Evolutionary conservation across 345 rosid species (phyloP), one percentile per base, ranked within the genome.

Genomic region (Toxicodendron radicans): DNA sequence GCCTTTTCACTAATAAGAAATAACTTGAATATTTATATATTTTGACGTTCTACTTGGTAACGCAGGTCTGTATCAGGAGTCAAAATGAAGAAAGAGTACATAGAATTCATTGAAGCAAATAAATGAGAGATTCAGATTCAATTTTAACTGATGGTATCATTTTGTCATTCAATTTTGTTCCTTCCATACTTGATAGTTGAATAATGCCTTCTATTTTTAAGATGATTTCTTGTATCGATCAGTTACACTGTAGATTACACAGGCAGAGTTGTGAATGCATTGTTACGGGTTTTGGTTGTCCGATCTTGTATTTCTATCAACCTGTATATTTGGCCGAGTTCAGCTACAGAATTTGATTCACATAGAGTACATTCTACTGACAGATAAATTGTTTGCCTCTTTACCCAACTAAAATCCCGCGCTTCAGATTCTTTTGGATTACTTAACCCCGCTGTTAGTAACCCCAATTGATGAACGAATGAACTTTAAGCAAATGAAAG

Each of bases 51-150:
- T 38, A 5, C 53, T 38, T 64, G 33, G 43, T 73, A 21, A 17
- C 75, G 76, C 93, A 95, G 98, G 92, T 83, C 79, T 8, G 81
- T 92, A 18, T 38, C 98, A 0, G 99, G 98, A 58, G 97, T 95
- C 73, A 95, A 95, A 86, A 95, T 90, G 99, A 95, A 95, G 93
- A 87, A 84, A 61, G 99, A 95, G 85, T 92, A 92, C 83, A 88
- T 89, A 70, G 98, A 95, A 75, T 86, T 95, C 82, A 88, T 95
- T 58, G 96, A 87, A 61, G 90, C 89, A 69, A 92, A 90, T 60
- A 95, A 87, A 87, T 92, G 88, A 91, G 79, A 46, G 45, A 66
- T 73, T 71, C 1, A 73, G 54, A 51, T 17, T 32, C 54, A 16
- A 73, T 35, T 69, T 46, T 16, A 41, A 76, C 71, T 58, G 45